Evolutionary conservation across 495 filamentous ascomycete genomes (phyloP), one percentile per base, ranked within the genome.

Genomic region (Daldinia concentrica): DNA sequence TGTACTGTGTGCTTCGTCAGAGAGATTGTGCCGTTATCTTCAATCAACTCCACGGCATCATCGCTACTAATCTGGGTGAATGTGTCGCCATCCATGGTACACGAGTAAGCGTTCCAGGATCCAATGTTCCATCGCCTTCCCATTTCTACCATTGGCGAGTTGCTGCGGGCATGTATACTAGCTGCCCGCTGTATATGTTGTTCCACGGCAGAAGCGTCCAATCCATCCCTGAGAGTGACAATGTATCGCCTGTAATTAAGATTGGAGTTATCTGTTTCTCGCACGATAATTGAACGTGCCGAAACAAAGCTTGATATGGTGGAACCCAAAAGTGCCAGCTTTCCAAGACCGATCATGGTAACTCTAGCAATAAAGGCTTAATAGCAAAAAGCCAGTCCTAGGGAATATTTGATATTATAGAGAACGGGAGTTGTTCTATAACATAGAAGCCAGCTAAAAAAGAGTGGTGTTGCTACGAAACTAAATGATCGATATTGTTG

Each of bases 201-300:
- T 26, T 80, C 70, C 62, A 85, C 71, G 26, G 68, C 73, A 11
- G 74, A 51, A n/a, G 77, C 17, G 14, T 78, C 79, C 61, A 80
- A 71, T 39, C 80, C 78, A 17, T 78, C 70, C 50, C 84, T 84
- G 68, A 87, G 82, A 29, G 85, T 81, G 34, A 88, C 80, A 19
- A 88, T 86, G 71, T 87, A 88, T 27, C 78, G 82, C 61, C 78
- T 74, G 8, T 78, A 72, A 45, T 86, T 74, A 52, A 76, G 56
- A 19, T 74, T 62, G 11, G 66, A 45, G 24, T 52, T 55, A 30
- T 63, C 63, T 27, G 72, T 59, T n/a, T 73, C 43, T 29, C 3
- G 19, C 14, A 29, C 14, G 37, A 15, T 6, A 61, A 48, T 9
- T 12, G 48, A 30, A 24, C n/a, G 22, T 14, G 64, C 59, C 22